Percentiles rank a stretch among this genome's conserved stretches.
Conservation (phyloP, 1,284 basidiomycete genomes). For the Tilletia horrida region DNA sequence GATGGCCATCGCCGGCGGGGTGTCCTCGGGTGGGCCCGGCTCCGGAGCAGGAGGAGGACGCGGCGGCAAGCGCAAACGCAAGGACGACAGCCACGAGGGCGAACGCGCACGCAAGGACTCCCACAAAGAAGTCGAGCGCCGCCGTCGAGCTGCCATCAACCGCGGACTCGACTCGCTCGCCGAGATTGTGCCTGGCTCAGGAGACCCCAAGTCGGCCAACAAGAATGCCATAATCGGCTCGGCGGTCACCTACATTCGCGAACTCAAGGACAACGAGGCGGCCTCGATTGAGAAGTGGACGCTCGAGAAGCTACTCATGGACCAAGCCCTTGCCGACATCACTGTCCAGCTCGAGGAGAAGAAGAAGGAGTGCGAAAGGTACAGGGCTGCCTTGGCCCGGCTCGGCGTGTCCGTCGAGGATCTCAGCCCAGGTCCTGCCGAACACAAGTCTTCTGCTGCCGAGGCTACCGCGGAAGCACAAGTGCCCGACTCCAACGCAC, state of each 20-base stretch:
- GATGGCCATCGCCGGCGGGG: background rate
- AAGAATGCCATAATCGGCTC: constrained; percentile 81
- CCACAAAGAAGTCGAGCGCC: constrained; percentile 94
- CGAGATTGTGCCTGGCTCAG: constrained; percentile 70
- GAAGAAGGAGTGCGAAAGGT: constrained; percentile 10
- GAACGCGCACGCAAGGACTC: constrained; percentile 15
- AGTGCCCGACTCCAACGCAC: no score
- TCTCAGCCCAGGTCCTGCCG: no score
- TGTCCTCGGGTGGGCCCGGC: background rate
- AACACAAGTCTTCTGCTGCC: no score
- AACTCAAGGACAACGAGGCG: constrained; percentile 83
- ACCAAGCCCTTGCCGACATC: constrained; percentile 63
- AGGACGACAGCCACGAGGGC: constrained; percentile 1
- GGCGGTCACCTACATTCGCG: constrained; percentile 81
- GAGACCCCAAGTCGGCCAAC: constrained; percentile 70
- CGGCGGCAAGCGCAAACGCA: constrained; percentile 9
- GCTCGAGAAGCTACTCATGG: constrained; percentile 85
- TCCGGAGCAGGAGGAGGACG: background rate
- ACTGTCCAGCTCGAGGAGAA: constrained; percentile 14
- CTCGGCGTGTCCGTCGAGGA: background rate
- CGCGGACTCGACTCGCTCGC: constrained; percentile 90
- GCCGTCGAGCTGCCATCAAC: constrained; percentile 88
- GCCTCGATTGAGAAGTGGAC: constrained; percentile 85
- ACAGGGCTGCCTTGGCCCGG: background rate
- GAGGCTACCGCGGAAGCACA: no score